Evolutionary conservation across 2,329 filamentous ascomycete genomes (phyloP).

Genomic region (Aspergillus sp.): DNA sequence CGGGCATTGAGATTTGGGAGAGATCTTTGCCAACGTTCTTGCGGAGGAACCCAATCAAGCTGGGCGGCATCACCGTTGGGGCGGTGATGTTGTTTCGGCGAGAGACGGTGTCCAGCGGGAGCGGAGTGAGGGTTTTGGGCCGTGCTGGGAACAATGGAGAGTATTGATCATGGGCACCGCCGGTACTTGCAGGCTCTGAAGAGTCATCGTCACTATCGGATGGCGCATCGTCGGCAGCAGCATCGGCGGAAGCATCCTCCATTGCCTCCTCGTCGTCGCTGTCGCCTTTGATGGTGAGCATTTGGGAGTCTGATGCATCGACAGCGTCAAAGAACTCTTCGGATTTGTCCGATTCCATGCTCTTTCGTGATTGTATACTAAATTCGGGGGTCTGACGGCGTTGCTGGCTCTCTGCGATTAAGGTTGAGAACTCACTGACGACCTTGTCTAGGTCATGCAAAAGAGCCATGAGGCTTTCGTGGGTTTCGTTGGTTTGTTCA

Average conservation of each 20-base stretch:
- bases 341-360: constrained; percentile 76
- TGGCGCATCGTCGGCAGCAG: constrained; percentile 58
- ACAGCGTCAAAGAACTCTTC: constrained; percentile 96
- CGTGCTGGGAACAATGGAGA: constrained; percentile 68
- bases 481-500: constrained; percentile 65
- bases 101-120: constrained; percentile 68
- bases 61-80: constrained; percentile 78
- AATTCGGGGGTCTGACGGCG: constrained; percentile 61
- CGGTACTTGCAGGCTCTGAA: constrained; percentile 35
- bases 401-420: constrained; percentile 77
- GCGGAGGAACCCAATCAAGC: constrained; percentile 86
- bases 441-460: constrained; percentile 81
- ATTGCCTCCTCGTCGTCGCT: constrained; percentile 61
- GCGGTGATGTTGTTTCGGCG: constrained; percentile 71
- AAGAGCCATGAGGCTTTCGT: constrained; percentile 82
- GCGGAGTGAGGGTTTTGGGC: constrained; percentile 72
- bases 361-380: constrained; percentile 59
- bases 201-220: constrained; percentile 61
- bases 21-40: constrained; percentile 99
- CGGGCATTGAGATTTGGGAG: constrained; percentile 95
- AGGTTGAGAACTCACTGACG: constrained; percentile 74
- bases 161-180: constrained; percentile 33
- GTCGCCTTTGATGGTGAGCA: constrained; percentile 72
- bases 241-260: constrained; percentile 39
- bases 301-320: constrained; percentile 63